phyloP scores from a whole-genome alignment of 805 yeast species.

The Sugiyamaella floridensis region DNA sequence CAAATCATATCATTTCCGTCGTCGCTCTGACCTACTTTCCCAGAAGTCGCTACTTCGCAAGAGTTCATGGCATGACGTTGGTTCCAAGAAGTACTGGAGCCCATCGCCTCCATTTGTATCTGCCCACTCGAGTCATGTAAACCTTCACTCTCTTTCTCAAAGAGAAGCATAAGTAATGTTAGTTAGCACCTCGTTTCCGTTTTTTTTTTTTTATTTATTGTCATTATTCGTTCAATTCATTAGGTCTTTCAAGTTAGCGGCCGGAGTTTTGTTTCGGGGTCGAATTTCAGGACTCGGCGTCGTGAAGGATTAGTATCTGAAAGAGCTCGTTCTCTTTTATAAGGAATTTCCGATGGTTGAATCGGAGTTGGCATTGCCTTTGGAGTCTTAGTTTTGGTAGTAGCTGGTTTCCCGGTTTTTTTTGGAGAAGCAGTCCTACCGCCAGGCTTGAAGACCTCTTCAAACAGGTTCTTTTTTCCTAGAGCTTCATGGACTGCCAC shows the following conservation, averaged over 20 bases:
- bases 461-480: background rate
- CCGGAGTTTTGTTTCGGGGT: background rate
- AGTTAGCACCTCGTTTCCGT: background rate
- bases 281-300: background rate
- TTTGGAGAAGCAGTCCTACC: background rate
- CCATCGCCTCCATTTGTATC: conserved; percentile 13
- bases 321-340: background rate
- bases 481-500: background rate
- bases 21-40: conserved; percentile 11
- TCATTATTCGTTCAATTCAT: background rate
- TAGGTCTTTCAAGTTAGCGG: background rate
- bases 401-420: background rate
- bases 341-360: background rate
- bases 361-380: background rate
- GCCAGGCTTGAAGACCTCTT: background rate
- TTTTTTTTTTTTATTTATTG: too few species aligned
- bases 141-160: conserved; percentile 5
- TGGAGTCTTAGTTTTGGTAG: background rate
- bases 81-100: conserved; percentile 9
- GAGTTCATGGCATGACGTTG: conserved; percentile 9
- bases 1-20: conserved; percentile 9
- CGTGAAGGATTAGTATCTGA: background rate
- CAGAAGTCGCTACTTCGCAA: conserved; percentile 6
- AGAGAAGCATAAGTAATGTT: background rate
- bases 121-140: conserved; percentile 12